phyloP scores from a whole-genome alignment of 768 basidiomycete species.

The Naematelia encephala region DNA sequence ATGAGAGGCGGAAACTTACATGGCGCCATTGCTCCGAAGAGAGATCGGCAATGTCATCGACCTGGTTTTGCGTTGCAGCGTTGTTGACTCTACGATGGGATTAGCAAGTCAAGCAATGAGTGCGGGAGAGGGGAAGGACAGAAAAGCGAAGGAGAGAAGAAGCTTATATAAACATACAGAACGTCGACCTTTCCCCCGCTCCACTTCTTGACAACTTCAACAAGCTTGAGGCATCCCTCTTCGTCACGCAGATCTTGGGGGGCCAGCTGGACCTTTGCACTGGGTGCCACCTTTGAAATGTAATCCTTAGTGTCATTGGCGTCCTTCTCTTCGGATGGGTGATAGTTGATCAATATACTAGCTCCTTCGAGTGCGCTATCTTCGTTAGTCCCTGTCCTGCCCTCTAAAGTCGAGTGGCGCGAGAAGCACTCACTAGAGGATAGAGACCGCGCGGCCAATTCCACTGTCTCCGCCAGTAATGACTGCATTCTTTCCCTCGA shows the following conservation, averaged over 20 bases:
- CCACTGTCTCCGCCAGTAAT: slow-evolving; percentile 58
- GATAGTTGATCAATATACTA: slow-evolving; percentile 27
- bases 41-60: slow-evolving; percentile 51
- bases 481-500: slow-evolving; percentile 56
- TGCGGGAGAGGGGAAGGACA: neutral
- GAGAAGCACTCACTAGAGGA: slow-evolving; percentile 45
- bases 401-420: neutral
- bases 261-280: slow-evolving; percentile 51
- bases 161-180: slow-evolving; percentile 46
- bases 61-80: slow-evolving; percentile 55
- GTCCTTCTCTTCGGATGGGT: slow-evolving; percentile 53
- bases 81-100: slow-evolving; percentile 51
- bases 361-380: slow-evolving; percentile 47
- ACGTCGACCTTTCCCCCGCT: slow-evolving; percentile 51
- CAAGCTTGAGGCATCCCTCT: slow-evolving; percentile 51
- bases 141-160: neutral
- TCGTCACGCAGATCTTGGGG: slow-evolving; percentile 54
- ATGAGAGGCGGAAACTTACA: slow-evolving; percentile 51
- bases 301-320: slow-evolving; percentile 51
- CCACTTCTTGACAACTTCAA: slow-evolving; percentile 53
- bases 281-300: slow-evolving; percentile 53
- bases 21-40: slow-evolving; percentile 55
- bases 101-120: neutral
- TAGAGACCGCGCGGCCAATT: slow-evolving; percentile 54
- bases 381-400: neutral